A percentile compares a stretch with the other conserved stretches of the same genome.
Conservation (phyloP, 176 grass and related monocot genomes). For the Avena insularis region DNA sequence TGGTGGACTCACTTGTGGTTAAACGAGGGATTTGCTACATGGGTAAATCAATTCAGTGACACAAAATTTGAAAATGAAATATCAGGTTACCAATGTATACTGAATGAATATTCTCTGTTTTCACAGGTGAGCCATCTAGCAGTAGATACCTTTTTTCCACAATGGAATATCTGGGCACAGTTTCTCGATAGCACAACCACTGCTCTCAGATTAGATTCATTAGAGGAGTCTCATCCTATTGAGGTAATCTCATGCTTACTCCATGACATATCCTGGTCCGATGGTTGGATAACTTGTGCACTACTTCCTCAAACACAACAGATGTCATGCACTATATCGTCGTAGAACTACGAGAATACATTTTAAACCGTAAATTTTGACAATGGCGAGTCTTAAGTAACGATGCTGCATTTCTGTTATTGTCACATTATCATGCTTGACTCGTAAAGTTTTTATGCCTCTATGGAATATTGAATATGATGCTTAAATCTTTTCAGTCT, state of each 20-base stretch:
- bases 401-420: not conserved
- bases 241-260: slow-evolving; percentile 54
- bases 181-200: slow-evolving; percentile 58
- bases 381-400: slow-evolving; percentile 3
- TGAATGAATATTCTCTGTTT: slow-evolving; percentile 31
- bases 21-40: slow-evolving; percentile 84
- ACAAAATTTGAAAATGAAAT: not conserved
- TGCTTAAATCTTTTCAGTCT: slow-evolving; percentile 3
- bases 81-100: not conserved
- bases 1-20: slow-evolving; percentile 93
- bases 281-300: not conserved
- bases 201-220: slow-evolving; percentile 69
- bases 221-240: slow-evolving; percentile 80
- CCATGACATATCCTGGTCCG: not conserved
- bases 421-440: not conserved
- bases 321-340: slow-evolving; percentile 6
- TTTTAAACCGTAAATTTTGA: slow-evolving; percentile 15
- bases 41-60: slow-evolving; percentile 51
- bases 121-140: slow-evolving; percentile 68
- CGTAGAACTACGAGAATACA: slow-evolving; percentile 10
- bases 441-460: slow-evolving; percentile 10
- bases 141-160: slow-evolving; percentile 68
- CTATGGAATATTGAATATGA: slow-evolving; percentile 26
- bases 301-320: not conserved
- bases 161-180: slow-evolving; percentile 81